A percentile compares a stretch with the other conserved stretches of the same genome.
These are phyloP conservation scores for Hypoxylon fuscum DNA, from an alignment of 495 filamentous ascomycete species.

Conservation along the genomic window DNA sequence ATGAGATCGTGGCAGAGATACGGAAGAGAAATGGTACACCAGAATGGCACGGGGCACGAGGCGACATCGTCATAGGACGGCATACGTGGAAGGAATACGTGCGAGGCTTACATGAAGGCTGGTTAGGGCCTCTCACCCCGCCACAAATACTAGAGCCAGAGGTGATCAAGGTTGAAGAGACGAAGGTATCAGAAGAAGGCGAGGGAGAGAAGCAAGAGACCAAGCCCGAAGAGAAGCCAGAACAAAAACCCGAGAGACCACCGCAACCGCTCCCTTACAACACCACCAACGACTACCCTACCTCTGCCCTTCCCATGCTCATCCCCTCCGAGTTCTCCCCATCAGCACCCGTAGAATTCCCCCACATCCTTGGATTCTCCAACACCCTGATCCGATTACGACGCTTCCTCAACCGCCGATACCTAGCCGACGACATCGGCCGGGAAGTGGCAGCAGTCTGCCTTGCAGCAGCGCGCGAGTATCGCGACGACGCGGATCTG, in stretches of 20 bases:
- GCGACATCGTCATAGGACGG: conserved; percentile 88
- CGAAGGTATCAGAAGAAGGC: conserved; percentile 37
- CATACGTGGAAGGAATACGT: conserved; percentile 99
- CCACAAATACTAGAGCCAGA: conserved; percentile 44
- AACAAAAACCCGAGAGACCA: conserved; percentile 55
- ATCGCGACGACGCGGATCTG: conserved; percentile 43
- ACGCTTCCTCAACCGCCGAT: conserved; percentile 87
- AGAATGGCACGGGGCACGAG: conserved; percentile 76
- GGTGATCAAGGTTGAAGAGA: conserved; percentile 48
- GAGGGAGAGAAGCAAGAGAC: conserved; percentile 39
- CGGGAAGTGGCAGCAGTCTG: conserved; percentile 88
- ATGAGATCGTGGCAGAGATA: conserved; percentile 65
- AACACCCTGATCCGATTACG: conserved; percentile 88
- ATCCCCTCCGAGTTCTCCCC: conserved; percentile 71
- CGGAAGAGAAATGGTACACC: conserved; percentile 68
- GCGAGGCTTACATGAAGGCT: conserved; percentile 91
- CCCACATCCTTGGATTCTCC: conserved; percentile 91
- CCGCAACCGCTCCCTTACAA: conserved; percentile 71
- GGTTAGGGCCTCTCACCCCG: conserved; percentile 80
- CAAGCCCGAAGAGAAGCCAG: conserved; percentile 56
- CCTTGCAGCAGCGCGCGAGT: conserved; percentile 67
- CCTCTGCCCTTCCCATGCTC: conserved; percentile 64
- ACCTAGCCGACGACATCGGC: conserved; percentile 86
- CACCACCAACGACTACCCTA: conserved; percentile 70
- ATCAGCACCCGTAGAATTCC: conserved; percentile 76